phyloP scores from a whole-genome alignment of 2,329 filamentous ascomycete species.

The Penicillium hesseltinei region DNA sequence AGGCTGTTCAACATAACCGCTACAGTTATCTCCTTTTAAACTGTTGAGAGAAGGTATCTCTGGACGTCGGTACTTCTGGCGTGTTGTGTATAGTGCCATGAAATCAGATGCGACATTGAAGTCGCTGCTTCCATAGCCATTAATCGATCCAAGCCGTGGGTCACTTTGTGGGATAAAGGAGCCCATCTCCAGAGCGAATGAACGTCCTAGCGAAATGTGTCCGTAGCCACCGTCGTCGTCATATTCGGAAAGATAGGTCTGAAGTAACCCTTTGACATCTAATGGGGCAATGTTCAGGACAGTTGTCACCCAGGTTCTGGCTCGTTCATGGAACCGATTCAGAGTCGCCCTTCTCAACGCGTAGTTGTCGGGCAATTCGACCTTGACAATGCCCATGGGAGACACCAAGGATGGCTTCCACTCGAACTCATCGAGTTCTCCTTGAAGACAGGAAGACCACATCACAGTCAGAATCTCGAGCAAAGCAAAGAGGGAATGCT shows the following conservation, averaged over 20 bases:
- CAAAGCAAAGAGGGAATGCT: slow-evolving; percentile 85
- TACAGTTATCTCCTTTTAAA: slow-evolving; percentile 6
- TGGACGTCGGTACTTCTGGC: slow-evolving; percentile 90
- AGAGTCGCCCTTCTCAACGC: slow-evolving; percentile 76
- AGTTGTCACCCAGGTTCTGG: slow-evolving; percentile 74
- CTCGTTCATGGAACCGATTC: slow-evolving; percentile 71
- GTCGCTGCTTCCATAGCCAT: slow-evolving; percentile 67
- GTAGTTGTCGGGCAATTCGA: slow-evolving; percentile 94
- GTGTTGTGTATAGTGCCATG: slow-evolving; percentile 92
- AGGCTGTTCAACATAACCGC: slow-evolving; percentile 1
- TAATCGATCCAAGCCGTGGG: slow-evolving; percentile 77
- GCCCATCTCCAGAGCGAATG: slow-evolving; percentile 91
- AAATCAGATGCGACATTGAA: slow-evolving; percentile 96
- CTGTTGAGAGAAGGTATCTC: slow-evolving; percentile 56
- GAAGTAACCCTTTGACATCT: slow-evolving; percentile 90
- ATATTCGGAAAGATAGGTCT: slow-evolving; percentile 91
- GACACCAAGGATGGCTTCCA: slow-evolving; percentile 81
- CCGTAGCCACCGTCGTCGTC: slow-evolving; percentile 89
- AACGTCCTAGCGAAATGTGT: slow-evolving; percentile 86
- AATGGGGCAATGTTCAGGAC: slow-evolving; percentile 83
- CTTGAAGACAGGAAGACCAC: slow-evolving; percentile 92
- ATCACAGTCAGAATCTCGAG: slow-evolving; percentile 89
- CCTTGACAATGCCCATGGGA: slow-evolving; percentile 69
- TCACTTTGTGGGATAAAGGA: slow-evolving; percentile 82
- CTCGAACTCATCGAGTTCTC: slow-evolving; percentile 89